These are phyloP conservation scores for Fusarium papillatum DNA, from an alignment of 2,329 filamentous ascomycete species.

Conservation along the genomic window DNA sequence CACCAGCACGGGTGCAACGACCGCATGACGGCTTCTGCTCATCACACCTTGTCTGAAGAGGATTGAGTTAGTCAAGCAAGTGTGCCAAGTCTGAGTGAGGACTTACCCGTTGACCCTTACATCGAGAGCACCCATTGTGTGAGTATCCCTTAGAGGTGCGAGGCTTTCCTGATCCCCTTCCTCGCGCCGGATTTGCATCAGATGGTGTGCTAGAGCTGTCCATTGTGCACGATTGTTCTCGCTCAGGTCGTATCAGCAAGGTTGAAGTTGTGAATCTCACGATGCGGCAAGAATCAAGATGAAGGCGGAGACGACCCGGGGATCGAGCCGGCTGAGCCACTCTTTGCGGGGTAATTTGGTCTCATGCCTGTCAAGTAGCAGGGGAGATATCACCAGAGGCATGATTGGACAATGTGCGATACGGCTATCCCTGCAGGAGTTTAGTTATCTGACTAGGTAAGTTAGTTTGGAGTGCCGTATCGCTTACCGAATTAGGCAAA, in stretches of 20 bases:
- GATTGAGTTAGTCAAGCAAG: not conserved
- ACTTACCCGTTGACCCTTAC: slow-evolving; percentile 30
- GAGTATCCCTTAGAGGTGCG: slow-evolving; percentile 3
- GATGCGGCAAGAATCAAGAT: not conserved
- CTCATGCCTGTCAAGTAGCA: not conserved
- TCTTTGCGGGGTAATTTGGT: not conserved
- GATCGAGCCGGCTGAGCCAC: not conserved
- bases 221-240: not conserved
- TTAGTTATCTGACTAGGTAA: not conserved
- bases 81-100: not conserved
- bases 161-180: not conserved
- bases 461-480: not conserved
- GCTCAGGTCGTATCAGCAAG: not conserved
- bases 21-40: slow-evolving; percentile 22
- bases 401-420: not conserved
- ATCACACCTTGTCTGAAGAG: slow-evolving; percentile 24
- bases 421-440: not conserved
- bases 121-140: slow-evolving; percentile 22
- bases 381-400: not conserved
- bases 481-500: not conserved
- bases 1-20: slow-evolving; percentile 16
- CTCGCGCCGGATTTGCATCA: not conserved
- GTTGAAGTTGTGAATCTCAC: not conserved
- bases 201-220: not conserved
- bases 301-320: not conserved